Base-by-base conservation (phyloP, 2,329 filamentous ascomycete genomes). In the Colletotrichum filicis region DNA sequence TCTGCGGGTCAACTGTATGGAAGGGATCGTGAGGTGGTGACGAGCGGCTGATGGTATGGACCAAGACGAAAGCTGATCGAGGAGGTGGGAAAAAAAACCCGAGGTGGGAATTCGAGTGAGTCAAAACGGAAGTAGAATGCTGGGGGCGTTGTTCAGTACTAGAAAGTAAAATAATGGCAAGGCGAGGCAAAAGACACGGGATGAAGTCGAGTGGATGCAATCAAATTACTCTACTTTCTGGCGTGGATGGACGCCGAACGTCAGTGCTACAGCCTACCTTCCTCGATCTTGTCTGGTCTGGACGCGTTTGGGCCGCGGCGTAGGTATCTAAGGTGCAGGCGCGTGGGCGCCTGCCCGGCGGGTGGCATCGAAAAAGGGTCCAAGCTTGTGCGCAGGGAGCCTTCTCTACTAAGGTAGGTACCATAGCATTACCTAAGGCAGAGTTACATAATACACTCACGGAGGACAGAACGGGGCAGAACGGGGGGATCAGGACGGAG, bases 301-400 rank as follows among this genome's bases (percentile, higher is more conserved):
- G 32, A 57, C 62, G 62, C 62, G 62, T 65, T 46, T 64, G n/a
- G 61, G 61, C n/a, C 30, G 49, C 16, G 61, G 62, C 32, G 19
- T 32, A 32, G 30, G 30, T 30, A 24, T 56, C 42, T 49, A 49
- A n/a, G 42, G 42, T 49, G n/a, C 42, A 22, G 42, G 42, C 42
- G 42, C 42, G 42, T 46, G 24, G 62, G 62, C 49, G 28, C 32
- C 28, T 65, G 32, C 14, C 49, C 3, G 49, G 22, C 49, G 49
- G 62, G 62, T 57, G 32, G 62, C 62, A 65, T 42, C 16, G 30
- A 30, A 56, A 55, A 28, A 3, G 30, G 52, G 32, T 24, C 24
- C 52, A 14, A 42, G 19, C 62, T 16, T 22, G 28, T 49, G 49
- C 24, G 49, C 37, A 42, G 37, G 37, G 37, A 42, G 14, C 14